A percentile compares a stretch with the other conserved stretches of the same genome.
These are phyloP conservation scores for Ceratobasidium sp. DNA, from an alignment of 1,284 basidiomycete species.

Conservation along the genomic window DNA sequence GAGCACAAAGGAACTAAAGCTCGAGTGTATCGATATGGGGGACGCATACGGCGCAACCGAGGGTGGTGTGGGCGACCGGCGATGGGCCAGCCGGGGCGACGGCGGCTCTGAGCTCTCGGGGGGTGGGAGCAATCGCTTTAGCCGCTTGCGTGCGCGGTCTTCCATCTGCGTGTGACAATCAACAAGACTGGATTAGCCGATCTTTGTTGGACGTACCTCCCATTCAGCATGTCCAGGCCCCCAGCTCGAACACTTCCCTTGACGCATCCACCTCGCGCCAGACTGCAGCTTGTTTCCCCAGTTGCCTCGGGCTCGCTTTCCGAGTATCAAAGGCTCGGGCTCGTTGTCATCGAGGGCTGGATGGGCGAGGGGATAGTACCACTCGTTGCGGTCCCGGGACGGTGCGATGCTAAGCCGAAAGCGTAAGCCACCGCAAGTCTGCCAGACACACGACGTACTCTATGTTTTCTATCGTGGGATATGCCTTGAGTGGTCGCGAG, in stretches of 20 bases:
- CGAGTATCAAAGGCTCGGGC: slow-evolving; percentile 52
- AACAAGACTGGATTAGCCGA: slow-evolving; percentile 4
- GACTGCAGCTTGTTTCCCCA: slow-evolving; percentile 77
- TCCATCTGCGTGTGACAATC: slow-evolving; percentile 60
- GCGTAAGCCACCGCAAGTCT: background rate
- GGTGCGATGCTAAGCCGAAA: slow-evolving; percentile 5
- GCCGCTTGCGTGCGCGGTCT: slow-evolving; percentile 77
- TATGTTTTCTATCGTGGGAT: slow-evolving; percentile 3
- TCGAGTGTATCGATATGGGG: slow-evolving; percentile 67
- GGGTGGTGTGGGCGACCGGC: slow-evolving; percentile 57
- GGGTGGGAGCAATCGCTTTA: slow-evolving; percentile 65
- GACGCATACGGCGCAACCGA: slow-evolving; percentile 68
- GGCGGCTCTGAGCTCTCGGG: slow-evolving; percentile 54
- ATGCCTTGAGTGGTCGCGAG: background rate
- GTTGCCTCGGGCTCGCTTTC: slow-evolving; percentile 60
- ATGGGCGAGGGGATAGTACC: slow-evolving; percentile 66
- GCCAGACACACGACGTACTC: slow-evolving; percentile 6
- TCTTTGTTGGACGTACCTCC: slow-evolving; percentile 62
- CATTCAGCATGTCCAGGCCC: slow-evolving; percentile 79
- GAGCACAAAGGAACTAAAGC: slow-evolving; percentile 80
- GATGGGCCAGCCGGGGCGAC: slow-evolving; percentile 53
- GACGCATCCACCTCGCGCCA: slow-evolving; percentile 74
- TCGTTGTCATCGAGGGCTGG: slow-evolving; percentile 60
- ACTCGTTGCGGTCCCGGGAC: slow-evolving; percentile 66
- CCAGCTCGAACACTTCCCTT: slow-evolving; percentile 78